Evolutionary conservation across 495 filamentous ascomycete genomes (phyloP).

Genomic region (Penicillium lagena): DNA sequence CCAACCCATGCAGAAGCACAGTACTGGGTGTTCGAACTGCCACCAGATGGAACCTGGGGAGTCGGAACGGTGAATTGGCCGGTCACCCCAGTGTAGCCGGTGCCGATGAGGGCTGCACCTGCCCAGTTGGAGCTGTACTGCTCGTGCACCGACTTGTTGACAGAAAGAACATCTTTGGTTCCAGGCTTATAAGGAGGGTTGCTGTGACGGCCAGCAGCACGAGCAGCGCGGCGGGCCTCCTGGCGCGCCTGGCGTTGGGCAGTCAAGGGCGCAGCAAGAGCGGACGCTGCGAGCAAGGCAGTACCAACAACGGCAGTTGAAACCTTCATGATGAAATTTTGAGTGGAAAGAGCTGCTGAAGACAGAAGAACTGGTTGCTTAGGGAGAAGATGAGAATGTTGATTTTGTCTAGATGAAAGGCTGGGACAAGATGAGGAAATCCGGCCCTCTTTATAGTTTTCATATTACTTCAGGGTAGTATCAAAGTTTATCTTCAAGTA

Average conservation of each 20-base stretch:
- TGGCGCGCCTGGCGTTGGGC: constrained; percentile 10
- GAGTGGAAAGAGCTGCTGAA: neutral
- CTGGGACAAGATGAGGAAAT: neutral
- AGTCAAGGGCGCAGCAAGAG: constrained; percentile 21
- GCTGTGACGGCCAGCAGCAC: constrained; percentile 3
- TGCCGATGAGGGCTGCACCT: constrained; percentile 43
- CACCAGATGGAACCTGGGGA: constrained; percentile 34
- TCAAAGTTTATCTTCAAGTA: no score
- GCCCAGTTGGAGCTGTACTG: constrained; percentile 50
- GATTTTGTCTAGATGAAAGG: no score
- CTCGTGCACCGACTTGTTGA: constrained; percentile 21
- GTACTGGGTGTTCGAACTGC: constrained; percentile 33
- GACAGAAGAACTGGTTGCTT: neutral
- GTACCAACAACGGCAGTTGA: constrained; percentile 9
- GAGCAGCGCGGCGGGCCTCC: constrained; percentile 2
- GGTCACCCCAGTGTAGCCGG: constrained; percentile 41
- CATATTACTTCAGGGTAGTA: no score
- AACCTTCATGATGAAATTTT: constrained; percentile 21
- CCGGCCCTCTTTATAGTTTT: neutral
- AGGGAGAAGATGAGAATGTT: no score
- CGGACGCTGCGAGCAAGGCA: constrained; percentile 15
- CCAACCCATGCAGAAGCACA: constrained; percentile 53
- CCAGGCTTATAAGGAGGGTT: constrained; percentile 20
- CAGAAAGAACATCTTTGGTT: constrained; percentile 13
- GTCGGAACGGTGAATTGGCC: constrained; percentile 46